Evolutionary conservation across 148 eudicot species (phyloP), one percentile per base, ranked within the genome.

Genomic region (Beta vulgaris): DNA sequence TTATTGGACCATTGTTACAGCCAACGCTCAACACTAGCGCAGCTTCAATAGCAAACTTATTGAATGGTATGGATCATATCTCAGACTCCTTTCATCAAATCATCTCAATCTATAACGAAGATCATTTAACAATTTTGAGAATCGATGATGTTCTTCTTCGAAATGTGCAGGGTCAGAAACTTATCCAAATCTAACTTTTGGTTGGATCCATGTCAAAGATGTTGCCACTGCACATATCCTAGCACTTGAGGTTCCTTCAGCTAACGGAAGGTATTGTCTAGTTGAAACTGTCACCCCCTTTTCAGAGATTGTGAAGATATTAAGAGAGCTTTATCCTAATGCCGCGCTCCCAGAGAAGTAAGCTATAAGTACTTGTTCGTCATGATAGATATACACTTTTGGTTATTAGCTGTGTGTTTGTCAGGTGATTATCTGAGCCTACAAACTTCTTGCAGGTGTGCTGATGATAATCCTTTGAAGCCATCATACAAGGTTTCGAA

Each of bases 161-260:
- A 13, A 31, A 7, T 36, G 29, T 81, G 72, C 82, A 88, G 89
- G 88, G 42, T 74, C 85, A 32, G 64, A 80, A 55, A 80, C 86
- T 49, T 88, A 72, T 68, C 79, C 81, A 35, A 83, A 88, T 72
- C 8, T 78, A 40, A 31, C 76, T 7, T 74, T 76, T 18, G 79
- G 86, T 15, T 84, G 89, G 88, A 69, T 86, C 3, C 74, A 88
- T 72, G 87, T 88, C 11, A 85, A 85, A 78, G 92, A 88, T 82
- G 88, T 86, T 21, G 89, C 86, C 3, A 46, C 23, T 19, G 92
- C 92, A 31, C 92, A 88, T 75, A 80, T 88, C 73, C 77, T 64
- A 29, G 87, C 85, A n/a, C 78, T 71, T 59, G 91, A 88, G 79
- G 75, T 67, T 68, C 86, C 86, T 42, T 86, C 88, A 0, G 89